A percentile compares a stretch with the other conserved stretches of the same genome.
These are phyloP conservation scores for Phialemoniopsis sp. DNA, from an alignment of 2,329 filamentous ascomycete genomes.

Conservation along the genomic window DNA sequence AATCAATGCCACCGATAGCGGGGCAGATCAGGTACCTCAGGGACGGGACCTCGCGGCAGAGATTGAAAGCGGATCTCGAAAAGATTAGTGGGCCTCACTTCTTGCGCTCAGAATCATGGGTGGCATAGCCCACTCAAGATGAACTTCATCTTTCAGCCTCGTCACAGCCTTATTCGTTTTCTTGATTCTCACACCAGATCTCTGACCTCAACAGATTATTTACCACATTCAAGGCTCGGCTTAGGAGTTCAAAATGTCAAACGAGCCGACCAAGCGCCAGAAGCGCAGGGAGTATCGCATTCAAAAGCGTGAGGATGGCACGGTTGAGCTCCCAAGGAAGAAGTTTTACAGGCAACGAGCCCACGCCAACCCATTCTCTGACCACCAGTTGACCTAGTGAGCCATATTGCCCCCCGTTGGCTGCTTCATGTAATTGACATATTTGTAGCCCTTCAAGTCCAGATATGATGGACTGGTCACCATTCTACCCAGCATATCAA, in stretches of 20 bases:
- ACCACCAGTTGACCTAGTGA: slow-evolving; percentile 80
- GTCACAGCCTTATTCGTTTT: too few species aligned
- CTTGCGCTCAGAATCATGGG: too few species aligned
- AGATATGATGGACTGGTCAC: slow-evolving; percentile 85
- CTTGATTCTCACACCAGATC: too few species aligned
- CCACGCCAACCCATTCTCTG: slow-evolving; percentile 97
- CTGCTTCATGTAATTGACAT: not conserved
- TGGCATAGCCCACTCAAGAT: too few species aligned
- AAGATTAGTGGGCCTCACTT: too few species aligned
- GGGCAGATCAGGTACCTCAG: too few species aligned
- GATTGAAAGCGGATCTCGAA: too few species aligned
- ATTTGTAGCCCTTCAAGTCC: slow-evolving; percentile 68
- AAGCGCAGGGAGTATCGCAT: slow-evolving; percentile 65
- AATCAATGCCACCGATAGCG: not conserved
- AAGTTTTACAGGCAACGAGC: slow-evolving; percentile 95
- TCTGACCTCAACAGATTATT: too few species aligned
- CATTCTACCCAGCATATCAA: slow-evolving; percentile 74
- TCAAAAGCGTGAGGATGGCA: slow-evolving; percentile 44
- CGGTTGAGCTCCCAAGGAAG: slow-evolving; percentile 75
- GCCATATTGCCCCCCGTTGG: slow-evolving; percentile 2
- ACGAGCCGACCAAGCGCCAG: slow-evolving; percentile 51
- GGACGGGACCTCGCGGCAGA: too few species aligned
- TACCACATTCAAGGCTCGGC: too few species aligned
- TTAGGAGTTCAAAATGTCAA: slow-evolving; percentile 26
- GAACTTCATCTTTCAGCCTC: too few species aligned